Evolutionary conservation across 495 filamentous ascomycete genomes (phyloP), one percentile per base, ranked within the genome.

Genomic region (Podospora tetraspora): DNA sequence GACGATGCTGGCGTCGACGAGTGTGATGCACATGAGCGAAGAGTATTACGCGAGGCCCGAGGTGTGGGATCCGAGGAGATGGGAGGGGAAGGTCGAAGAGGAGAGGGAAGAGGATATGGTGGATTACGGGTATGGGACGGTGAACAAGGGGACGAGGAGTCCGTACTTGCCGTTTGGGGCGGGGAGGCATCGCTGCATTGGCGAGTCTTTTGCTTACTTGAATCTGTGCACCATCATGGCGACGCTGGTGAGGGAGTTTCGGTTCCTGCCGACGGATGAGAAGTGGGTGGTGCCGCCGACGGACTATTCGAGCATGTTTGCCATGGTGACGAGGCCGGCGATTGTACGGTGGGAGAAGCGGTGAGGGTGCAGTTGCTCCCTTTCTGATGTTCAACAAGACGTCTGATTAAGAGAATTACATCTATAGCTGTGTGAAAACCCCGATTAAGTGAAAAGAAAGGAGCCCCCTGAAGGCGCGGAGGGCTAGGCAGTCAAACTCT

Each of bases 1-100:
- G 74, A 82, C 81, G 21, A 81, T 94, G 24, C 84, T 94, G 56
- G 85, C 90, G 5, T 87, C 91, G 11, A 91, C 91, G 58, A 66
- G 66, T 22, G 80, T 85, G 32, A 81, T 80, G 27, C 81, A 82
- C 13, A 72, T 82, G 32, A 77, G 74, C 3, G 71, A 75, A 12
- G 77, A 82, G 32, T 81, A 80, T 72, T 86, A 85, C 74, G 71
- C 79, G 7, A 72, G 82, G 21, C 79, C 84, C 25, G 64, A 82
- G 32, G 71, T 77, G 34, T 86, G 84, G 84, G 76, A 85, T 68
- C 84, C 84, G 58, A 82, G 85, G 73, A 82, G 84, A 27, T 86
- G 84, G 84, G 82, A 84, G 56, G 76, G 78, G 22, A 23, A 10
- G 60, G 67, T 62, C 10, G 63, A 66, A 29, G 22, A 43, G 24